Evolutionary conservation across 331 rosid genomes (phyloP).

Genomic region (Pyracantha coccinea): DNA sequence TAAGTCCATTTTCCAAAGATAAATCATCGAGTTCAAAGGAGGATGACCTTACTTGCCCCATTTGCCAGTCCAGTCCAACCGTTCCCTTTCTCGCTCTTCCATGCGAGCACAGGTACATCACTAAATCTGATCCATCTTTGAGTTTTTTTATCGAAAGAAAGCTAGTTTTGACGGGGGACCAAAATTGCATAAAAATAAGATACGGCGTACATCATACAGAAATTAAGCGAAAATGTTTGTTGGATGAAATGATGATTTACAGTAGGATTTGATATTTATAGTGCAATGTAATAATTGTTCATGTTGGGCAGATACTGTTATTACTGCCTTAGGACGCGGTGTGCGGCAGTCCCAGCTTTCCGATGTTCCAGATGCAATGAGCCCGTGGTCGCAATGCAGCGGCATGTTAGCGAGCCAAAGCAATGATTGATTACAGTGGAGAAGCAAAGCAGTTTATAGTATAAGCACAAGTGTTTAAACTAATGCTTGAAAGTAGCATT

Average conservation of each 20-base stretch:
- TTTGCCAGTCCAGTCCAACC: constrained; percentile 80
- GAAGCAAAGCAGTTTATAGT: constrained; percentile 21
- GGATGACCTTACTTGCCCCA: constrained; percentile 65
- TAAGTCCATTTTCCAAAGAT: constrained; percentile 81
- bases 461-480: constrained; percentile 24
- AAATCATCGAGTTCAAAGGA: constrained; percentile 69
- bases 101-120: constrained; percentile 82
- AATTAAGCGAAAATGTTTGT: background rate
- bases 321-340: constrained; percentile 91
- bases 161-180: background rate
- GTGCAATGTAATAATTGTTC: background rate
- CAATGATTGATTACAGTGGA: constrained; percentile 23
- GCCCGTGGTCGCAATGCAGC: constrained; percentile 76
- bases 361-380: constrained; percentile 87
- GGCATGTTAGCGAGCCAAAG: constrained; percentile 34
- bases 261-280: background rate
- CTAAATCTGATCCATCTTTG: background rate
- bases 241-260: background rate
- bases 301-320: constrained; percentile 70
- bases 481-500: constrained; percentile 30
- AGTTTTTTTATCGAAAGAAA: background rate
- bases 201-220: background rate
- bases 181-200: background rate
- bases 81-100: constrained; percentile 89
- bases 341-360: constrained; percentile 80